These are phyloP conservation scores for Leonotis leonurus DNA, from an alignment of 257 asterid species.

Conservation along the genomic window DNA sequence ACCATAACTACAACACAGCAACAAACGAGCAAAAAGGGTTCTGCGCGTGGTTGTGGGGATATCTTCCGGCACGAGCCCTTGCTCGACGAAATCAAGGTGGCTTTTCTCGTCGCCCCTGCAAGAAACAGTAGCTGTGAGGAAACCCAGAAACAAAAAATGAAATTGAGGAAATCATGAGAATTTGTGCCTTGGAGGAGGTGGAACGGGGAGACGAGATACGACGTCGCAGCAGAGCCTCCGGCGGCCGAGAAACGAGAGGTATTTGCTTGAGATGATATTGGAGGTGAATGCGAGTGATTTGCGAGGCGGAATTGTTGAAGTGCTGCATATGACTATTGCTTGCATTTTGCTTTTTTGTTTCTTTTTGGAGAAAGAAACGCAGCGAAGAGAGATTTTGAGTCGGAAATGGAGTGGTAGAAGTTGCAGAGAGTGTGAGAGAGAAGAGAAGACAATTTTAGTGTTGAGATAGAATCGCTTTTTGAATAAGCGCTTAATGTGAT, in stretches of 20 bases:
- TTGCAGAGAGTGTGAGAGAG: neutral
- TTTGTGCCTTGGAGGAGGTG: slow-evolving; percentile 33
- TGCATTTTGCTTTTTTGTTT: slow-evolving; percentile 19
- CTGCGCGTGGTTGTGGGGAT: slow-evolving; percentile 44
- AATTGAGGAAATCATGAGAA: neutral
- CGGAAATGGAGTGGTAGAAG: slow-evolving; percentile 17
- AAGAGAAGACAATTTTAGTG: neutral
- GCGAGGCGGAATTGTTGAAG: slow-evolving; percentile 23
- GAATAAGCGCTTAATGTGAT: too few species aligned
- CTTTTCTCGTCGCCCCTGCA: slow-evolving; percentile 31
- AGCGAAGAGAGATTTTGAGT: neutral
- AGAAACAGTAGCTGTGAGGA: neutral
- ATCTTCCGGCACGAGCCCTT: slow-evolving; percentile 26
- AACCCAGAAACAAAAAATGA: neutral
- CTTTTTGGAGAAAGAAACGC: neutral
- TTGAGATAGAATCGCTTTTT: slow-evolving; percentile 14
- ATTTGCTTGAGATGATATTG: slow-evolving; percentile 16
- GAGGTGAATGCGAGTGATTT: slow-evolving; percentile 19
- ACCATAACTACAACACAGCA: slow-evolving; percentile 35
- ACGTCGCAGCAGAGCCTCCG: slow-evolving; percentile 74
- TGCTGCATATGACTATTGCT: slow-evolving; percentile 22
- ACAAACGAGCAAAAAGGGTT: slow-evolving; percentile 46
- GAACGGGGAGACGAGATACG: slow-evolving; percentile 32
- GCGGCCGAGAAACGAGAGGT: slow-evolving; percentile 45
- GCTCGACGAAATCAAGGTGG: slow-evolving; percentile 5